These are phyloP conservation scores for Alternaria angustiovoidea DNA, from an alignment of 2,329 filamentous ascomycete species.

Conservation along the genomic window DNA sequence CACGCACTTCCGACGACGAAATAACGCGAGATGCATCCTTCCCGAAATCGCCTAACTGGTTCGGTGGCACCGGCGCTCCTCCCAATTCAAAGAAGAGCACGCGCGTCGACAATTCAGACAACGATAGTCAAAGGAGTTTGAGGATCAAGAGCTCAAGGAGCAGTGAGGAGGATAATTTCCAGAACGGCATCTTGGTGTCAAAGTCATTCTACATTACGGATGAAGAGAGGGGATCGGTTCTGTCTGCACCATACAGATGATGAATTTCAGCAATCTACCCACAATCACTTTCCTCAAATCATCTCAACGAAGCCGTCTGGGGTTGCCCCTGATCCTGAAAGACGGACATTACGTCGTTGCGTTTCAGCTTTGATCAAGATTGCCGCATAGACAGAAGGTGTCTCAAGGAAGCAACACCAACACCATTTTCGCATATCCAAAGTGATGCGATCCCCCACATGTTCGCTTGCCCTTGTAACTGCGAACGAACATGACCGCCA, in stretches of 20 bases:
- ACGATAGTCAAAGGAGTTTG: conserved; percentile 37
- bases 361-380: not conserved
- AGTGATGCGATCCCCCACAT: not conserved
- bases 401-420: not conserved
- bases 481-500: not conserved
- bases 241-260: conserved; percentile 15
- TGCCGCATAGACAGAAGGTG: not conserved
- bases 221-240: conserved; percentile 27
- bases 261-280: not conserved
- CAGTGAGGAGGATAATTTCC: conserved; percentile 34
- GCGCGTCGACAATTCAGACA: conserved; percentile 20
- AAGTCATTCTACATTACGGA: conserved; percentile 44
- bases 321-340: not conserved
- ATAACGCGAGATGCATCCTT: not conserved
- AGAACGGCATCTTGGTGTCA: conserved; percentile 39
- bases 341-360: not conserved
- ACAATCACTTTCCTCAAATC: not conserved
- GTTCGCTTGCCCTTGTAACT: not conserved
- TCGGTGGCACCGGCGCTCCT: conserved; percentile 13
- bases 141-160: conserved; percentile 26
- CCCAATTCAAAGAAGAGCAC: conserved; percentile 21
- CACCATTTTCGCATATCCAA: not conserved
- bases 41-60: conserved; percentile 27
- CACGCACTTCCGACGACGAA: conserved; percentile 27
- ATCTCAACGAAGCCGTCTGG: not conserved